Evolutionary conservation across 805 yeast genomes (phyloP), one percentile per base, ranked within the genome.

Genomic region (Schwanniomyces vanrijiae): DNA sequence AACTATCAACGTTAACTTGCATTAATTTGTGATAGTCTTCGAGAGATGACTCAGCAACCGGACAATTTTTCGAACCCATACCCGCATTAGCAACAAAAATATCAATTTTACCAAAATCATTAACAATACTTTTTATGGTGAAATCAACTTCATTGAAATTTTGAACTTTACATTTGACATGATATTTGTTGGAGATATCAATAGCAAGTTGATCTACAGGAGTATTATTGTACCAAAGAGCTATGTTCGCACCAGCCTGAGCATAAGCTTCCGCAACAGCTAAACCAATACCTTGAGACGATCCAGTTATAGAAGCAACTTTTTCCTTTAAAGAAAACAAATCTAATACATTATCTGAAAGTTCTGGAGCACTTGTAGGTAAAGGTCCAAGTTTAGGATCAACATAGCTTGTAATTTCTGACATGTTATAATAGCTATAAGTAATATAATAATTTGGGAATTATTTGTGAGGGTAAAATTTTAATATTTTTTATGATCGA

Each of bases 21-120:
- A 72, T 56, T 46, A 73, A 55, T 52, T 64, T 64, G 22, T 67
- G 52, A 71, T 70, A 73, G 31, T 54, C 48, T 19, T 63, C 69
- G 40, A 60, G 16, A 69, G 70, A 37, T 69, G 64, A 29, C 25
- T 71, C 71, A 42, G 69, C 51, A 48, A 62, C 59, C 16, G 78
- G 78, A 19, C 91, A 90, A 22, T 78, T 73, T 19, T 81, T 76
- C 95, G 95, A 89, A 11, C 90, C 83, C 41, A 88, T 82, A 37
- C 96, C 96, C 11, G 96, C 96, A 64, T 90, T 90, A 57, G 95
- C 95, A 41, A 90, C 94, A 59, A 88, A 85, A 24, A 88, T 71
- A 65, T 90, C 96, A 54, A 90, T 81, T 51, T 81, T 80, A 45
- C 92, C 94, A 62, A 90, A 89, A 60, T 88, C 95, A 48, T 66